phyloP scores from a whole-genome alignment of 2,329 filamentous ascomycete genomes.

The Verticillium longisporum region DNA sequence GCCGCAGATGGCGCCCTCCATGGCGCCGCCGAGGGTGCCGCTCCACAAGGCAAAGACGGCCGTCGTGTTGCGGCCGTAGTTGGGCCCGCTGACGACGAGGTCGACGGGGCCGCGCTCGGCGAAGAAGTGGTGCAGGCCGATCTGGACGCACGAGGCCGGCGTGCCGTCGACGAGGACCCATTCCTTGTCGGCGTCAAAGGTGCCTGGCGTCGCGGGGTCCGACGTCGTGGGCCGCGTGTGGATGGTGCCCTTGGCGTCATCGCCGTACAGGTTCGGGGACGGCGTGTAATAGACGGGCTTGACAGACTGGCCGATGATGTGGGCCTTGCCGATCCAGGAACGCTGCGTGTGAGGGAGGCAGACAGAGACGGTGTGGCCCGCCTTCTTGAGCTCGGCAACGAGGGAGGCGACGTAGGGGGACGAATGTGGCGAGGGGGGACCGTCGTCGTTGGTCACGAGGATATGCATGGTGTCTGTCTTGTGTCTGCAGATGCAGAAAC shows the following conservation, averaged over 20 bases:
- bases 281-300: slow-evolving; percentile 78
- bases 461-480: slow-evolving; percentile 45
- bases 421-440: slow-evolving; percentile 70
- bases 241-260: slow-evolving; percentile 53
- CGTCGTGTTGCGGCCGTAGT: slow-evolving; percentile 78
- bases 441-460: slow-evolving; percentile 72
- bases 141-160: slow-evolving; percentile 74
- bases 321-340: slow-evolving; percentile 98
- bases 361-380: slow-evolving; percentile 84
- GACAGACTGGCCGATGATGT: slow-evolving; percentile 85
- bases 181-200: slow-evolving; percentile 54
- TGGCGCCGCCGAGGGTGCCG: slow-evolving; percentile 69
- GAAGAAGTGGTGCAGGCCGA: slow-evolving; percentile 76
- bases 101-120: slow-evolving; percentile 64
- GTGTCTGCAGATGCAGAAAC: too few species aligned
- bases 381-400: slow-evolving; percentile 60
- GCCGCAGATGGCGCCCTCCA: slow-evolving; percentile 69
- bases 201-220: not conserved
- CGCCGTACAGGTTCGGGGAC: slow-evolving; percentile 30
- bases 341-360: slow-evolving; percentile 86
- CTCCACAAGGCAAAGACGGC: slow-evolving; percentile 72
- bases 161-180: slow-evolving; percentile 80
- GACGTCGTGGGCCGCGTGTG: slow-evolving; percentile 50
- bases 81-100: slow-evolving; percentile 72
- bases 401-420: slow-evolving; percentile 77